Base-by-base conservation (phyloP, 345 rosid genomes). In the Diplotaxis tenuifolia region DNA sequence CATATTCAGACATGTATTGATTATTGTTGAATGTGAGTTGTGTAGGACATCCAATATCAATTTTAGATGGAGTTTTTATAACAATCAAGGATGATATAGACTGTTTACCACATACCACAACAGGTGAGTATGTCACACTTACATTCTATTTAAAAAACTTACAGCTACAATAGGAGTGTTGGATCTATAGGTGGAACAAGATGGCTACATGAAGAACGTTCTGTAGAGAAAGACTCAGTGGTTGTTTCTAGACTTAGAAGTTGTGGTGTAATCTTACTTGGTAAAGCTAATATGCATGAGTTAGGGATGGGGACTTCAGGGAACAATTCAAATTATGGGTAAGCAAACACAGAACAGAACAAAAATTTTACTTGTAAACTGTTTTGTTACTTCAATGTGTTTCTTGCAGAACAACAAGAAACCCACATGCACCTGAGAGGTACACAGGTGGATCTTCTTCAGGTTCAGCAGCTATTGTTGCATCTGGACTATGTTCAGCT, bases 271-370 rank as follows among this genome's bases (percentile, higher is more conserved):
- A 77, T 92, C 80, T 77, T 92, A 22, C 71, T 92, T 15, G 98
- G 97, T 5, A 92, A 92, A 88, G 92, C 96, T 61, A 92, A 92
- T 82, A 88, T 92, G 96, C 97, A 92, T 76, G 96, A 92, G 78
- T 8, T 92, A 69, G 97, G 97, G 79, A 88, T 92, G 96, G 97
- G 97, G n/a, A 89, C 96, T 6, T 89, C 97, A 12, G 96, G 97
- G 73, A 92, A 92, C 78, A 92, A 89, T 86, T 84, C 96, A 7
- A 89, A 85, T 77, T 89, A 92, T 36, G 97, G 97, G 97, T 92
- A 73, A 83, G 84, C 60, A 74, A n/a, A 66, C 38, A 11, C 5
- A 50, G 19, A n/a, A 25, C 15, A 59, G 27, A 62, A 50, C 67
- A 72, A 11, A 50, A 58, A 47, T 63, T 23, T 42, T 59, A 36